These are phyloP conservation scores for Blastomyces gilchristii DNA, from an alignment of 2,329 filamentous ascomycete species.

Conservation along the genomic window DNA sequence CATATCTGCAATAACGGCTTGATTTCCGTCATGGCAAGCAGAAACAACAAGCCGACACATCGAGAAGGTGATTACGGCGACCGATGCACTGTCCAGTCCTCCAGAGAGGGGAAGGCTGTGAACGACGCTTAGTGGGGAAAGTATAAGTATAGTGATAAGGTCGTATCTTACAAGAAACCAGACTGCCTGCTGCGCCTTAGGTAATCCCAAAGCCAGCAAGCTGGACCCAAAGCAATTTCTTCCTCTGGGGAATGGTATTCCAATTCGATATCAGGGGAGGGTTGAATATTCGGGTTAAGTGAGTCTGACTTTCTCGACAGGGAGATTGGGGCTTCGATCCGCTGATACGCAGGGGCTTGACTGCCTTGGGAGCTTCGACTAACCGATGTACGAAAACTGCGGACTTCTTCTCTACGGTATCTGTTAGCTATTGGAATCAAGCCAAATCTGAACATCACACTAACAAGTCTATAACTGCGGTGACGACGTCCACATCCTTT, in stretches of 20 bases:
- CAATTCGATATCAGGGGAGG: conserved; percentile 15
- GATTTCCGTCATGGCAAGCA: conserved; percentile 20
- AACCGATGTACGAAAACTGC: conserved; percentile 26
- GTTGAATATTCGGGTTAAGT: conserved; percentile 12
- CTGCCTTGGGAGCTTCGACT: conserved; percentile 24
- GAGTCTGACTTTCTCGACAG: conserved; percentile 19
- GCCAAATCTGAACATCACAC: background rate
- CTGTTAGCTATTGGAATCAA: background rate
- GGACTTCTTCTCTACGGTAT: conserved; percentile 49
- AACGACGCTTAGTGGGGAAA: conserved; percentile 16
- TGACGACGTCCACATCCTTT: conserved; percentile 52
- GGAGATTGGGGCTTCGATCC: conserved; percentile 23
- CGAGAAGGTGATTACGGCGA: conserved; percentile 25
- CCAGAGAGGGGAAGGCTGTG: conserved; percentile 27
- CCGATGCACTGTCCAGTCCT: conserved; percentile 26
- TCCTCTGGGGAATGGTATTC: conserved; percentile 20
- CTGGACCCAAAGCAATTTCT: conserved; percentile 20
- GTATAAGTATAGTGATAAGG: background rate
- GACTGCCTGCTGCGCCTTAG: conserved; percentile 18
- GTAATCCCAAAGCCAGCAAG: conserved; percentile 26
- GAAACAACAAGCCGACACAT: conserved; percentile 26
- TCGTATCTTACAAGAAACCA: conserved; percentile 2
- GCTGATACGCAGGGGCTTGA: conserved; percentile 19
- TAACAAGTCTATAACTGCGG: conserved; percentile 50
- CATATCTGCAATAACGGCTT: conserved; percentile 21